Conservation (phyloP, 2,329 filamentous ascomycete genomes). For the Daldinia sp. region DNA sequence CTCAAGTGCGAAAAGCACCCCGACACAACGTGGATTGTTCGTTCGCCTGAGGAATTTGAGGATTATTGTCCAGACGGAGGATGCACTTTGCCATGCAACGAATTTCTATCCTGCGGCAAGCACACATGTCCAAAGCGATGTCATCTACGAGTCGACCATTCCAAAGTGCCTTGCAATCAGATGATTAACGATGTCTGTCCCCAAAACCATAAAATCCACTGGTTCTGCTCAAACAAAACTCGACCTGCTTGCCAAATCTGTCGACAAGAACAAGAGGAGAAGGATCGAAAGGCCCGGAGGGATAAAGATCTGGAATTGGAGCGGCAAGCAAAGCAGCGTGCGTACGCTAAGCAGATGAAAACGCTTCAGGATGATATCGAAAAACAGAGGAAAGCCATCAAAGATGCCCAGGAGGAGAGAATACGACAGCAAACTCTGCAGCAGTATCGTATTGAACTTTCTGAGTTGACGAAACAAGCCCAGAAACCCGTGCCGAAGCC, state of each 20-base stretch:
- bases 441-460: conserved; percentile 19
- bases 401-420: conserved; percentile 26
- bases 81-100: conserved; percentile 36
- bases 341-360: conserved; percentile 28
- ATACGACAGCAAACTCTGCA: conserved; percentile 23
- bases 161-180: conserved; percentile 20
- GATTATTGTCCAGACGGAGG: conserved; percentile 39
- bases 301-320: conserved; percentile 31
- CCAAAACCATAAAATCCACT: conserved; percentile 23
- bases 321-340: conserved; percentile 28
- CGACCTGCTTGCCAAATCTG: conserved; percentile 25
- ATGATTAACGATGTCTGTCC: conserved; percentile 22
- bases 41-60: conserved; percentile 36
- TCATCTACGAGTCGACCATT: conserved; percentile 29
- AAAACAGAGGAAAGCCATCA: conserved; percentile 20
- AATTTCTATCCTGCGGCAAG: conserved; percentile 28
- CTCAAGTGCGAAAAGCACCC: conserved; percentile 40
- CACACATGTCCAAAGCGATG: conserved; percentile 28
- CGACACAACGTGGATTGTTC: conserved; percentile 32
- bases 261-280: conserved; percentile 27
- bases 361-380: conserved; percentile 27
- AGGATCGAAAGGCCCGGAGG: conserved; percentile 16
- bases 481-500: conserved; percentile 12
- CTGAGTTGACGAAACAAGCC: conserved; percentile 17
- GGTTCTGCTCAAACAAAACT: conserved; percentile 20